phyloP scores from a whole-genome alignment of 257 asterid genomes.

The Solanum chaucha region DNA sequence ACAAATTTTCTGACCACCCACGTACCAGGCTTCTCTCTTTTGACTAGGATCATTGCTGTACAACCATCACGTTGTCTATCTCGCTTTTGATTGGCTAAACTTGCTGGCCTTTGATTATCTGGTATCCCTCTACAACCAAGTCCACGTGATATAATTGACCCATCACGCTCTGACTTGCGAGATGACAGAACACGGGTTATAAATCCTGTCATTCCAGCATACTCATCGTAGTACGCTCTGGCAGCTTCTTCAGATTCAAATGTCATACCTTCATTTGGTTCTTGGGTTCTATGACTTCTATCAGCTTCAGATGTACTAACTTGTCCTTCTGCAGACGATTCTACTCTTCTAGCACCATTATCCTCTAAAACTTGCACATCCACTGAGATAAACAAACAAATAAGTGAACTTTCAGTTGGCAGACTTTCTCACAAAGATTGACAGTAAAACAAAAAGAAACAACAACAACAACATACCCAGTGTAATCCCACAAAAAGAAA shows the following conservation, averaged over 20 bases:
- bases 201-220: constrained; percentile 50
- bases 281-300: constrained; percentile 11
- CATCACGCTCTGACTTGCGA: constrained; percentile 68
- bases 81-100: constrained; percentile 23
- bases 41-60: constrained; percentile 50
- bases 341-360: constrained; percentile 24
- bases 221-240: constrained; percentile 46
- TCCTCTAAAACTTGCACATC: constrained; percentile 27
- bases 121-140: constrained; percentile 55
- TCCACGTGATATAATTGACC: constrained; percentile 59
- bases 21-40: constrained; percentile 47
- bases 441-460: not conserved
- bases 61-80: constrained; percentile 48
- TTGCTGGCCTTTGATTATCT: constrained; percentile 25
- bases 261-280: constrained; percentile 49
- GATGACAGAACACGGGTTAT: constrained; percentile 45
- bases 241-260: constrained; percentile 66
- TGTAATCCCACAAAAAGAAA: not conserved
- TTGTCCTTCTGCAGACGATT: constrained; percentile 26
- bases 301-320: constrained; percentile 19
- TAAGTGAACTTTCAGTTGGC: constrained; percentile 3
- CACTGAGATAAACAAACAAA: constrained; percentile 22
- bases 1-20: constrained; percentile 68
- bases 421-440: not conserved
- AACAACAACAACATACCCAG: not conserved